These are phyloP conservation scores for Gossypium davidsonii DNA, from an alignment of 441 rosid genomes.

Conservation along the genomic window DNA sequence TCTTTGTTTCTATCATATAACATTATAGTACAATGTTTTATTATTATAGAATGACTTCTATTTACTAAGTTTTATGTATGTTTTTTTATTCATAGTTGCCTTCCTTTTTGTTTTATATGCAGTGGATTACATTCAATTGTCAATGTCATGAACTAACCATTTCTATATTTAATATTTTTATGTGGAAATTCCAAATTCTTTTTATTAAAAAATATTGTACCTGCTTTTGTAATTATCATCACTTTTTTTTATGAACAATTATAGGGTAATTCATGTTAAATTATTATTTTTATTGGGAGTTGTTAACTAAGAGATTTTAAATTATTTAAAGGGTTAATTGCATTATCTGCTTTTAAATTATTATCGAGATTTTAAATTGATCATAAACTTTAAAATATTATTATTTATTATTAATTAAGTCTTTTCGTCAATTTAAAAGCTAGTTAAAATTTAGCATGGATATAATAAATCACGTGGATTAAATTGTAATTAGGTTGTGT, in stretches of 20 bases:
- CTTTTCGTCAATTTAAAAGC: no score
- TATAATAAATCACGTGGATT: no score
- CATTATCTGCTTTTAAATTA: no score
- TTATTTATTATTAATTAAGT: no score
- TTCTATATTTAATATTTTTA: neutral
- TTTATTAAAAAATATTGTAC: neutral
- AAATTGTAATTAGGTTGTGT: no score
- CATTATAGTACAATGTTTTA: neutral
- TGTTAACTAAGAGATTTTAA: neutral
- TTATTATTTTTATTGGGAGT: neutral
- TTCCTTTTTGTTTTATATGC: neutral
- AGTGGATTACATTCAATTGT: neutral
- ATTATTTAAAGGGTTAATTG: no score
- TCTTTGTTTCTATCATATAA: neutral
- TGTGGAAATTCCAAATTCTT: neutral
- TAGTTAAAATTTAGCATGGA: no score
- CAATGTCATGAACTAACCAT: neutral
- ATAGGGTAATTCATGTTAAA: neutral
- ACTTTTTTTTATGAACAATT: neutral
- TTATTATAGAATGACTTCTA: neutral
- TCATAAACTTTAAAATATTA: no score
- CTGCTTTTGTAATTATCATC: neutral
- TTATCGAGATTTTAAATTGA: no score
- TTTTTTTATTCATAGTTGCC: neutral
- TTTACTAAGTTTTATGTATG: neutral